A percentile compares a stretch with the other conserved stretches of the same genome.
phyloP scores from a whole-genome alignment of 768 basidiomycete species.

The Mycena indigotica region DNA sequence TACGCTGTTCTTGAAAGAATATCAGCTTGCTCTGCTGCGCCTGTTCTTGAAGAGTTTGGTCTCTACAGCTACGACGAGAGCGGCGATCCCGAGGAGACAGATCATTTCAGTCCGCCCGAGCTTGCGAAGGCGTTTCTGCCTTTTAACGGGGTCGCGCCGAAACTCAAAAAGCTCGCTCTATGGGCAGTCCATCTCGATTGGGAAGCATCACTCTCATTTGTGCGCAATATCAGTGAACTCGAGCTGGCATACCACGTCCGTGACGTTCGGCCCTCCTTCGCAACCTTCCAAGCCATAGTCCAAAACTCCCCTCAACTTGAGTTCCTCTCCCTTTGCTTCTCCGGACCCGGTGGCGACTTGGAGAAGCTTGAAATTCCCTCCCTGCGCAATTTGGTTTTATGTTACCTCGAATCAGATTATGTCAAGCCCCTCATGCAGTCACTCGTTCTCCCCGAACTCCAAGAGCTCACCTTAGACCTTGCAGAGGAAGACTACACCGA shows the following conservation, averaged over 20 bases:
- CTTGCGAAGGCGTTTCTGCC: conserved; percentile 46
- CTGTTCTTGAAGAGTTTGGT: conserved; percentile 54
- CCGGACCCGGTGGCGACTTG: conserved; percentile 55
- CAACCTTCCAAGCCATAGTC: conserved; percentile 55
- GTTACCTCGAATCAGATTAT: conserved; percentile 43
- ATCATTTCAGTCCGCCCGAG: conserved; percentile 42
- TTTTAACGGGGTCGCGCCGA: conserved; percentile 59
- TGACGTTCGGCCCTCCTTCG: conserved; percentile 64
- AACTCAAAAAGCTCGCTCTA: conserved; percentile 48
- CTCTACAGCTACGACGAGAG: conserved; percentile 59
- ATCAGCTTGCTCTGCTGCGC: conserved; percentile 47
- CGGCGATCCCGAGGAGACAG: conserved; percentile 39
- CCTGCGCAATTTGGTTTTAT: conserved; percentile 40
- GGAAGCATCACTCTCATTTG: conserved; percentile 47
- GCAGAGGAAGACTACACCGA: conserved; percentile 55
- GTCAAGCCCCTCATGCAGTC: conserved; percentile 41
- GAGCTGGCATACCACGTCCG: conserved; percentile 64
- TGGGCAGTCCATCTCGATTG: conserved; percentile 78
- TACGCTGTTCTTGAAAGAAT: conserved; percentile 45
- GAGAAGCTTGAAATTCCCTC: conserved; percentile 42
- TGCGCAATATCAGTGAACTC: conserved; percentile 50
- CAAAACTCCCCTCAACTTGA: conserved; percentile 54
- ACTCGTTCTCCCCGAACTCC: conserved; percentile 43
- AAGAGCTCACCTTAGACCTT: conserved; percentile 55
- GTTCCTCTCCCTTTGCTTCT: conserved; percentile 53